Percentiles rank a stretch among this genome's conserved stretches.
These are phyloP conservation scores for Scenedesmus sp. DNA, from an alignment of 163 green algal species.

Conservation along the genomic window DNA sequence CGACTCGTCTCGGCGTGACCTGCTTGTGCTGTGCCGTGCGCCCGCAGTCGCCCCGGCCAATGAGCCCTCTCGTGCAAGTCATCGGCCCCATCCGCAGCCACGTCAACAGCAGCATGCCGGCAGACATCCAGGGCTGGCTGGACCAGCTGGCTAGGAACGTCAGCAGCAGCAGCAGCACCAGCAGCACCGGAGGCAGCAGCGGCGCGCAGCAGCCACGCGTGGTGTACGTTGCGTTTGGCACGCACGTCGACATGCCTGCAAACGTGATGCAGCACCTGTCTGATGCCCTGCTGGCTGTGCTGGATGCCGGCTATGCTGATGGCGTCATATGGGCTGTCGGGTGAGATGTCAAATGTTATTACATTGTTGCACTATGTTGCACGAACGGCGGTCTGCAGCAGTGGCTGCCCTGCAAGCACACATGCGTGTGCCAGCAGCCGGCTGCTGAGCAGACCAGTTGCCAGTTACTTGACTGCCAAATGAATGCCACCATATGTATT, in stretches of 20 bases:
- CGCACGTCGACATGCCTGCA: slow-evolving; percentile 22
- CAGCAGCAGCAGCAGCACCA: slow-evolving; percentile 34
- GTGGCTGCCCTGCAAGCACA: neutral
- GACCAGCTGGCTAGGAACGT: neutral
- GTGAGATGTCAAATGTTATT: neutral
- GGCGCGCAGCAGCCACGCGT: slow-evolving; percentile 16
- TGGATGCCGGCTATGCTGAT: slow-evolving; percentile 29
- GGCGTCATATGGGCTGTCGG: slow-evolving; percentile 44
- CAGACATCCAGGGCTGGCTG: slow-evolving; percentile 24
- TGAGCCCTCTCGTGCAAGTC: slow-evolving; percentile 29
- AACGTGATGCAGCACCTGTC: neutral
- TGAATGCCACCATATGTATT: too few species aligned
- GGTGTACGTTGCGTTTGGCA: slow-evolving; percentile 48
- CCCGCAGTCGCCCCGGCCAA: slow-evolving; percentile 19
- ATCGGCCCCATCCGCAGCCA: slow-evolving; percentile 40
- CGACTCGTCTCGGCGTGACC: too few species aligned
- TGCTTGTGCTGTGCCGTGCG: slow-evolving; percentile 4
- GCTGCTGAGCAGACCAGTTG: neutral
- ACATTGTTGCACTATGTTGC: neutral
- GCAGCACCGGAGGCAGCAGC: neutral
- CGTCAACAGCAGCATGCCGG: slow-evolving; percentile 26
- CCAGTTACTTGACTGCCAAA: too few species aligned
- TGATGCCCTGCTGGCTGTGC: neutral
- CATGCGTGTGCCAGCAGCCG: neutral
- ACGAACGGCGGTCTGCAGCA: neutral